Conservation (phyloP, 495 filamentous ascomycete species). For the Penicillium paxilli region DNA sequence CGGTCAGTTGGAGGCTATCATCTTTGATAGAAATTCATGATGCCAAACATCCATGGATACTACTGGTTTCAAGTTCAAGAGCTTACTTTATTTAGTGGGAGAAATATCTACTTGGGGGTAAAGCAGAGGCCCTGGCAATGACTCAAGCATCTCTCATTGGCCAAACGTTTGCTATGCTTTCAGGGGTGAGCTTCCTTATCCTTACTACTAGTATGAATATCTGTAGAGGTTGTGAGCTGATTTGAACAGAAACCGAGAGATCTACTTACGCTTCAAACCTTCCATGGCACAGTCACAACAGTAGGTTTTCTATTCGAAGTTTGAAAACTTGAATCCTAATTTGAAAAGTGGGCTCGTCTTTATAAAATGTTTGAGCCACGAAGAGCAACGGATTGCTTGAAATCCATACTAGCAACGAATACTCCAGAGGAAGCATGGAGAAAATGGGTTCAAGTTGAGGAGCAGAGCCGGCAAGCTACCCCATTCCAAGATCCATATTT, state of each 20-base stretch:
- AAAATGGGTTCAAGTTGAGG: slow-evolving; percentile 19
- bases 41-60: no score
- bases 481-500: neutral
- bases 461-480: slow-evolving; percentile 15
- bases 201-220: neutral
- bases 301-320: slow-evolving; percentile 3
- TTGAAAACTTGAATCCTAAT: neutral
- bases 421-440: slow-evolving; percentile 17
- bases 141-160: slow-evolving; percentile 36
- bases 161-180: slow-evolving; percentile 39
- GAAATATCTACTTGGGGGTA: slow-evolving; percentile 7
- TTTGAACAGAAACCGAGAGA: slow-evolving; percentile 20
- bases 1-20: slow-evolving; percentile 8
- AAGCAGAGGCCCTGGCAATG: slow-evolving; percentile 21
- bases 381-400: neutral
- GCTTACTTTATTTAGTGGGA: slow-evolving; percentile 17
- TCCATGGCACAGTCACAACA: slow-evolving; percentile 35
- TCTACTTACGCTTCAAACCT: slow-evolving; percentile 24
- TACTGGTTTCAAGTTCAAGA: neutral
- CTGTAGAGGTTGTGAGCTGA: neutral
- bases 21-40: neutral
- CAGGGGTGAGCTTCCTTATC: slow-evolving; percentile 14
- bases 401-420: neutral
- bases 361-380: slow-evolving; percentile 2
- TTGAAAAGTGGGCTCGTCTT: slow-evolving; percentile 2